Evolutionary conservation across 108 stramenopile species (phyloP).

Genomic region (Skeletonema costatum): DNA sequence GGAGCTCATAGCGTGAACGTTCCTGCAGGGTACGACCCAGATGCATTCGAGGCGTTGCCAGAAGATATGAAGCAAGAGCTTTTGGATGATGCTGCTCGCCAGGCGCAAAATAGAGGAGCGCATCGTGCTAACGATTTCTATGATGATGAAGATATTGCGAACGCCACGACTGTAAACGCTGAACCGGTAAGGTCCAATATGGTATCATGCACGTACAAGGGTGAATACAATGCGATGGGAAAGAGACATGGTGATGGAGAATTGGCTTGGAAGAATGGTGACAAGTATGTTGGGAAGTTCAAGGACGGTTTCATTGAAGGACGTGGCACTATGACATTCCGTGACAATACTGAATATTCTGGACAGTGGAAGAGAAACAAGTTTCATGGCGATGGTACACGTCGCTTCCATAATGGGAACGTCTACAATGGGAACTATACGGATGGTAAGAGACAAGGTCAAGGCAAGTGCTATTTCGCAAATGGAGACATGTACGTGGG

Average conservation of each 20-base stretch:
- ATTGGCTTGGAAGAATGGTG: constrained; percentile 63
- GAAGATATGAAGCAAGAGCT: constrained; percentile 30
- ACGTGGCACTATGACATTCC: constrained; percentile 52
- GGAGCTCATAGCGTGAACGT: constrained; percentile 32
- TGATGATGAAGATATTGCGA: constrained; percentile 25
- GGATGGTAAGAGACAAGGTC: constrained; percentile 55
- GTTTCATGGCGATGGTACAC: constrained; percentile 62
- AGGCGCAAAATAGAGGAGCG: not conserved
- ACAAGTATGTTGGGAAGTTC: constrained; percentile 64
- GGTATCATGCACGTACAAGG: constrained; percentile 37
- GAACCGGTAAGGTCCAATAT: not conserved
- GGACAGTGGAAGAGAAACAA: constrained; percentile 64
- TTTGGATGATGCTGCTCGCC: constrained; percentile 21
- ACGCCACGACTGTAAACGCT: constrained; percentile 7
- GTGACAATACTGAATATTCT: constrained; percentile 63
- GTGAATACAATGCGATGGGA: constrained; percentile 51
- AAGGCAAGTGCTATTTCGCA: constrained; percentile 60
- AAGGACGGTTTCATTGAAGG: constrained; percentile 59
- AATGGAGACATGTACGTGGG: constrained; percentile 67
- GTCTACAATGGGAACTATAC: constrained; percentile 54
- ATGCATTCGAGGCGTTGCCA: constrained; percentile 38
- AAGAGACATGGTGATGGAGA: constrained; percentile 64
- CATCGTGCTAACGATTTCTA: constrained; percentile 9
- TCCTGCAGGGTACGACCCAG: constrained; percentile 39
- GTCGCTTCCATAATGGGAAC: constrained; percentile 65